These are phyloP conservation scores for Talaromyces borbonicus DNA, from an alignment of 495 filamentous ascomycete species.

Conservation along the genomic window DNA sequence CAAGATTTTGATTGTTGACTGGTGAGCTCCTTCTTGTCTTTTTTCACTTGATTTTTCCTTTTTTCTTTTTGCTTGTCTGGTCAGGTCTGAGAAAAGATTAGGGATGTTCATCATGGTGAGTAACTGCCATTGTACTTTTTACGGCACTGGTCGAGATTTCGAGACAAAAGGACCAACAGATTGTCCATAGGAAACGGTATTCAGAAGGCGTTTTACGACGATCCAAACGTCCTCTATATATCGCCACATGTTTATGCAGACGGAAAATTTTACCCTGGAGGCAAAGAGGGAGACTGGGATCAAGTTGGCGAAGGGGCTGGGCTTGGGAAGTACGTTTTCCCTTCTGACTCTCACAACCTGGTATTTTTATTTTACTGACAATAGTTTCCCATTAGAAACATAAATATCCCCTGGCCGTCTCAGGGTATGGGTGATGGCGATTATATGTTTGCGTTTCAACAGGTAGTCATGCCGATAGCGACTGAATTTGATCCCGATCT, in stretches of 20 bases:
- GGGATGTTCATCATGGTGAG: constrained; percentile 57
- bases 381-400: constrained; percentile 46
- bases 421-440: constrained; percentile 96
- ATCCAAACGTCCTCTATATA: constrained; percentile 93
- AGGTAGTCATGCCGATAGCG: constrained; percentile 95
- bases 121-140: too few species aligned
- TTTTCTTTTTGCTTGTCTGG: not conserved
- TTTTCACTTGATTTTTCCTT: not conserved
- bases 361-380: constrained; percentile 9
- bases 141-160: not conserved
- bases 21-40: constrained; percentile 57
- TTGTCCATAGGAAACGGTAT: constrained; percentile 69
- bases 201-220: constrained; percentile 90
- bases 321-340: constrained; percentile 48
- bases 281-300: constrained; percentile 61
- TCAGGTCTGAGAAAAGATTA: constrained; percentile 15
- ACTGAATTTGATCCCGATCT: constrained; percentile 89
- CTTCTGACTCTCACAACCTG: not conserved
- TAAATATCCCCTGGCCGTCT: constrained; percentile 89
- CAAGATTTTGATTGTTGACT: constrained; percentile 89
- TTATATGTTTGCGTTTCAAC: constrained; percentile 92
- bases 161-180: constrained; percentile 11
- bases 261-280: constrained; percentile 78
- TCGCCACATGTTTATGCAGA: constrained; percentile 84
- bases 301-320: constrained; percentile 67